Percentiles rank a stretch among this genome's conserved stretches.
Evolutionary conservation across 176 grass and related monocot species (phyloP).

Genomic region (Musa troglodytarum): DNA sequence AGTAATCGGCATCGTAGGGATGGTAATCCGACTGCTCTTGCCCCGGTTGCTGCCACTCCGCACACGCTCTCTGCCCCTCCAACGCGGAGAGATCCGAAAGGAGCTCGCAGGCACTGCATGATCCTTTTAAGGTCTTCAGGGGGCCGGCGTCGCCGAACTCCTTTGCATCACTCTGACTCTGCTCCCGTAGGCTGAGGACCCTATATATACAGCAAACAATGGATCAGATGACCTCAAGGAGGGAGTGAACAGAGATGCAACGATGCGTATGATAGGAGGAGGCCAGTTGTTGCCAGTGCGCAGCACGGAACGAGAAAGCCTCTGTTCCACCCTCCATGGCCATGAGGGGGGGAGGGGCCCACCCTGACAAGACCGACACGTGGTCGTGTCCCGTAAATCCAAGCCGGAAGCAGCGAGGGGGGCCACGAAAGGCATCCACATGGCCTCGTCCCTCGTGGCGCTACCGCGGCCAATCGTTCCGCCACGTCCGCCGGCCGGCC

Average conservation of each 20-base stretch:
- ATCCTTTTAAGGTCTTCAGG: slow-evolving; percentile 3
- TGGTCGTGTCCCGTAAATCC: slow-evolving; percentile 27
- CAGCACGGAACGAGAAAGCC: not conserved
- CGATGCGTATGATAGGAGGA: no score
- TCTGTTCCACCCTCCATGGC: no score
- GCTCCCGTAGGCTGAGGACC: no score
- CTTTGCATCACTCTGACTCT: not conserved
- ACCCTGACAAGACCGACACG: slow-evolving; percentile 42
- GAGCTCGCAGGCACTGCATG: slow-evolving; percentile 35
- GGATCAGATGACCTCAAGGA: not conserved
- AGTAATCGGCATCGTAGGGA: not conserved
- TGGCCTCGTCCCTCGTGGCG: not conserved
- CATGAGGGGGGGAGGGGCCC: not conserved
- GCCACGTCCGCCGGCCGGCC: not conserved
- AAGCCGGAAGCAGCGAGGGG: not conserved
- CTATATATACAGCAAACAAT: not conserved
- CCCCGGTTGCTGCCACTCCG: slow-evolving; percentile 24
- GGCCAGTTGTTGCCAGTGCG: not conserved
- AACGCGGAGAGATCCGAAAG: slow-evolving; percentile 18
- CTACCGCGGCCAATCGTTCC: not conserved
- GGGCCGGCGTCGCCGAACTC: no score
- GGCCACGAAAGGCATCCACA: not conserved
- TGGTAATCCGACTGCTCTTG: slow-evolving; percentile 15
- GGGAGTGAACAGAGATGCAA: not conserved
- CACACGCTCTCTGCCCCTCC: slow-evolving; percentile 24